Evolutionary conservation across 768 basidiomycete species (phyloP).

Genomic region (Leucogyrophana mollusca): DNA sequence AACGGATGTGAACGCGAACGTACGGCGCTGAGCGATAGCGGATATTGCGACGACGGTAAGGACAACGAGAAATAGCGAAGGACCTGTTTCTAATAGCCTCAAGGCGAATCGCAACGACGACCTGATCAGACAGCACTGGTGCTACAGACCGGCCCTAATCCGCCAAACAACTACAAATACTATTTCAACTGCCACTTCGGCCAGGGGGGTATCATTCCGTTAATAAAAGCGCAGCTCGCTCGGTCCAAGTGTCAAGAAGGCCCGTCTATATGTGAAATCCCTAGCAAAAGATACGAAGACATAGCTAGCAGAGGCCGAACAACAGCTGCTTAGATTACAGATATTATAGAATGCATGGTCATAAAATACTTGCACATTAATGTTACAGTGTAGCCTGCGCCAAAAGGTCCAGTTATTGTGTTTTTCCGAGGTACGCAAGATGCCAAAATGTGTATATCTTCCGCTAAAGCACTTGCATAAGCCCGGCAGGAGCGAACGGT

Average conservation of each 20-base stretch:
- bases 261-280: background rate
- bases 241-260: too few relatives aligned
- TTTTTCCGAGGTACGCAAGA: slow-evolving; percentile 4
- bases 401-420: slow-evolving; percentile 4
- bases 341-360: slow-evolving; percentile 22
- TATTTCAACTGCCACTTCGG: background rate
- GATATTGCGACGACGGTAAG: slow-evolving; percentile 21
- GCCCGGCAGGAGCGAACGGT: too few relatives aligned
- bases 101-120: slow-evolving; percentile 23
- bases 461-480: too few relatives aligned
- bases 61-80: slow-evolving; percentile 27
- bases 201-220: background rate
- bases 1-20: slow-evolving; percentile 8
- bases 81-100: slow-evolving; percentile 23
- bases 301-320: background rate
- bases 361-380: slow-evolving; percentile 27
- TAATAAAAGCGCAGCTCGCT: background rate
- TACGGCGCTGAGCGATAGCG: slow-evolving; percentile 13
- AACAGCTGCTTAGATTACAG: slow-evolving; percentile 20
- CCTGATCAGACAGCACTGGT: slow-evolving; percentile 14
- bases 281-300: background rate
- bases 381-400: slow-evolving; percentile 28
- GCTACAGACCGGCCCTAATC: slow-evolving; percentile 33
- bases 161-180: slow-evolving; percentile 30
- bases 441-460: background rate